These are phyloP conservation scores for Hansfordia pulvinata DNA, from an alignment of 2,329 filamentous ascomycete species.

Conservation along the genomic window DNA sequence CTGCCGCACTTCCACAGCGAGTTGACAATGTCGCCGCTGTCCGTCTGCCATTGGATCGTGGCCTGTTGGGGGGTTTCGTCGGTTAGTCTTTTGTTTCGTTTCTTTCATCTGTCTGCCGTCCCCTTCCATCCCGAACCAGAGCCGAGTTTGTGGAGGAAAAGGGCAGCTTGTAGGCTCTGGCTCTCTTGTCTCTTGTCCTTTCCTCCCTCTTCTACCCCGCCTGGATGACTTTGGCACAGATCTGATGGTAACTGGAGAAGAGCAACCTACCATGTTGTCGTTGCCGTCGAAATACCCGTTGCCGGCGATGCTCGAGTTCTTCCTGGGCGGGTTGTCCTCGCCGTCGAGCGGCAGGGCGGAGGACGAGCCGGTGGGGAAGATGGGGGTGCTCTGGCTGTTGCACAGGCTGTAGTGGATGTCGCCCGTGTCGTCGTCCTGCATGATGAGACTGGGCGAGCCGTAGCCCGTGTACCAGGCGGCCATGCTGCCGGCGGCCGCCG, in stretches of 20 bases:
- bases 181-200: no score
- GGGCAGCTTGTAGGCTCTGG: no score
- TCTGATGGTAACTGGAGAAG: background rate
- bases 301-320: conserved; percentile 3
- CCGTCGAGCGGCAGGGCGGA: conserved; percentile 2
- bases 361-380: conserved; percentile 6
- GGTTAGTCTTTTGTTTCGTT: background rate
- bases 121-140: no score
- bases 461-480: no score
- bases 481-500: no score
- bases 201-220: conserved; percentile 1
- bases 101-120: no score
- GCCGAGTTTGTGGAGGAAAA: no score
- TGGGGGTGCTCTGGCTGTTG: conserved; percentile 4
- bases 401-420: conserved; percentile 8
- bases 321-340: conserved; percentile 2
- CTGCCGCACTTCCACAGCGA: conserved; percentile 13
- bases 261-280: background rate
- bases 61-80: conserved; percentile 6
- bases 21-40: conserved; percentile 10
- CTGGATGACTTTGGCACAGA: conserved; percentile 2
- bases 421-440: conserved; percentile 8
- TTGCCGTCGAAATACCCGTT: conserved; percentile 3
- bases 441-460: no score
- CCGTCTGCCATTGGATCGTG: conserved; percentile 13